phyloP scores from a whole-genome alignment of 352 stramenopile genomes.

The Globisporangium spinosum region DNA sequence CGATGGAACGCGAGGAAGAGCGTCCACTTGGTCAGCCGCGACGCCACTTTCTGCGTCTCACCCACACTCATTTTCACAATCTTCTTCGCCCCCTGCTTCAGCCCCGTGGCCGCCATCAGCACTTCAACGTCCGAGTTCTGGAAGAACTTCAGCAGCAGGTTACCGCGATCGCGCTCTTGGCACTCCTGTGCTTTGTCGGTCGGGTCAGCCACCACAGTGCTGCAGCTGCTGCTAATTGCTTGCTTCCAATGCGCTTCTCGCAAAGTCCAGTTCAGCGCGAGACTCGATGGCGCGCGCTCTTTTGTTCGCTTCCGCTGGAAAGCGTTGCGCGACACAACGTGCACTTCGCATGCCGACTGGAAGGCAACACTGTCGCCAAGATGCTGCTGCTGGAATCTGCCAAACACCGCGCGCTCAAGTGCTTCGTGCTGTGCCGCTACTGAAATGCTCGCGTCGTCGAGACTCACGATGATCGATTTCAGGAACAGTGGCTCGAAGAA shows the following conservation, averaged over 20 bases:
- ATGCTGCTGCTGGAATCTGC: conserved; percentile 19
- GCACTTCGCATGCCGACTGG: background rate
- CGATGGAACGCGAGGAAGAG: conserved; percentile 49
- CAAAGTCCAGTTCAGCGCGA: conserved; percentile 60
- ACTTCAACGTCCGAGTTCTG: conserved; percentile 43
- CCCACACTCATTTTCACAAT: conserved; percentile 39
- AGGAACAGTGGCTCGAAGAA: conserved; percentile 63
- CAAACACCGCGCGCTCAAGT: conserved; percentile 42
- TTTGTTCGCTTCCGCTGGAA: conserved; percentile 20
- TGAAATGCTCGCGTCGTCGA: conserved; percentile 37
- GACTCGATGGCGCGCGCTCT: conserved; percentile 27
- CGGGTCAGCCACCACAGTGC: background rate
- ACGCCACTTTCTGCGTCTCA: conserved; percentile 50
- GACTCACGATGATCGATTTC: conserved; percentile 42
- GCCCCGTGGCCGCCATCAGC: conserved; percentile 49
- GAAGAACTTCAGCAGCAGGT: conserved; percentile 33
- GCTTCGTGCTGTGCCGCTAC: conserved; percentile 35
- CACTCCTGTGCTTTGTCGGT: background rate
- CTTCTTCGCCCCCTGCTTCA: conserved; percentile 77
- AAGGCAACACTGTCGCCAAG: background rate
- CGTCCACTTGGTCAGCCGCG: conserved; percentile 56
- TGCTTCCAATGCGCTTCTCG: conserved; percentile 38
- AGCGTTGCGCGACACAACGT: conserved; percentile 2
- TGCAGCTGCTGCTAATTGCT: no score
- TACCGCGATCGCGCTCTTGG: background rate